These are phyloP conservation scores for Amanita brunnescens DNA, from an alignment of 768 basidiomycete genomes.

Conservation along the genomic window DNA sequence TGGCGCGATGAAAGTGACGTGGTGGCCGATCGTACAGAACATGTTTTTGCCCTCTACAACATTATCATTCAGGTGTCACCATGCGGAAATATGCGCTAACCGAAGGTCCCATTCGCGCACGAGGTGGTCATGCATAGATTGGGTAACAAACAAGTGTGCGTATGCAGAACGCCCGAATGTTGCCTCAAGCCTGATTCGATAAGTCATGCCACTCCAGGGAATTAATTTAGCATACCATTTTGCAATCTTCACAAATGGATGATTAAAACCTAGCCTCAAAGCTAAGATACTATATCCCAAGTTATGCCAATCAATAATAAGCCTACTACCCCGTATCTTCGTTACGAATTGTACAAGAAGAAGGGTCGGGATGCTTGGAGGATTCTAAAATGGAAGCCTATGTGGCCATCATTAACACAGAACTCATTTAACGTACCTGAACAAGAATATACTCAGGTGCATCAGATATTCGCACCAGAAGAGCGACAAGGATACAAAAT, in stretches of 20 bases:
- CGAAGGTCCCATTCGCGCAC: slow-evolving; percentile 64
- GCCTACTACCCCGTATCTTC: slow-evolving; percentile 59
- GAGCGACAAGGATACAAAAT: slow-evolving; percentile 46
- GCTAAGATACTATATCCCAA: slow-evolving; percentile 91
- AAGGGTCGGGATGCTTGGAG: slow-evolving; percentile 92
- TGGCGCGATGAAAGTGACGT: slow-evolving; percentile 65
- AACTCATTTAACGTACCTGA: slow-evolving; percentile 48
- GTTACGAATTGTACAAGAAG: slow-evolving; percentile 74
- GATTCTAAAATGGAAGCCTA: slow-evolving; percentile 52
- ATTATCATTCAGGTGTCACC: neutral
- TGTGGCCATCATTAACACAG: neutral
- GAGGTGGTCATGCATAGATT: slow-evolving; percentile 72
- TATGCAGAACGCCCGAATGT: slow-evolving; percentile 75
- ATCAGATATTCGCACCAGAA: slow-evolving; percentile 50
- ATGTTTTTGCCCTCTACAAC: slow-evolving; percentile 59
- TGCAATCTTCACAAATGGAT: slow-evolving; percentile 66
- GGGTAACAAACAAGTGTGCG: slow-evolving; percentile 90
- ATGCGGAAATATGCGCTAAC: slow-evolving; percentile 38
- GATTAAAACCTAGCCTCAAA: slow-evolving; percentile 61
- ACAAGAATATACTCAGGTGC: slow-evolving; percentile 83
- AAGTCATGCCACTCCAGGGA: neutral
- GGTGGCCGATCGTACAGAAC: slow-evolving; percentile 91
- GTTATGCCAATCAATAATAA: slow-evolving; percentile 99
- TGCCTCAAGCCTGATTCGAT: slow-evolving; percentile 61
- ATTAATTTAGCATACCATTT: slow-evolving; percentile 44